Evolutionary conservation across 148 eudicot genomes (phyloP).

Genomic region (Diospyros lotus): DNA sequence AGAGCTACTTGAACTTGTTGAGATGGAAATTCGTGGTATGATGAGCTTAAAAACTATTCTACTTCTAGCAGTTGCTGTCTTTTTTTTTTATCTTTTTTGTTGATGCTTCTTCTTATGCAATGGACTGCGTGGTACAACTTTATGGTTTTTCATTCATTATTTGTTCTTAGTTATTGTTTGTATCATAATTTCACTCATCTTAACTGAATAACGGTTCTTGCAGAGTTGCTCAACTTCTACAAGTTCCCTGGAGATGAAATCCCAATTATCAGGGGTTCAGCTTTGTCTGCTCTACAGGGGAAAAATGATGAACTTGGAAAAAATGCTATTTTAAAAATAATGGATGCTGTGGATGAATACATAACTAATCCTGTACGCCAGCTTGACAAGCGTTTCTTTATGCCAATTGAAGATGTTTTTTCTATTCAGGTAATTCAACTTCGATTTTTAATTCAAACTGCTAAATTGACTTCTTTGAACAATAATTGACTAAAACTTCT

Average conservation of each 20-base stretch:
- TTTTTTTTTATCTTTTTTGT: neutral
- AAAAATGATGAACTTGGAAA: constrained; percentile 81
- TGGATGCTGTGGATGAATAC: constrained; percentile 94
- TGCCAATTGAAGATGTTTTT: constrained; percentile 94
- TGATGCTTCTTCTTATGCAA: neutral
- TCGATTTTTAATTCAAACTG: neutral
- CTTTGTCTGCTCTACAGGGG: constrained; percentile 86
- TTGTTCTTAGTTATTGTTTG: neutral
- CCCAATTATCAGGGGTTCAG: constrained; percentile 85
- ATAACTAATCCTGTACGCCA: constrained; percentile 79
- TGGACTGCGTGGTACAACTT: neutral
- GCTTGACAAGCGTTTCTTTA: constrained; percentile 85
- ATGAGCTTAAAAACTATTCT: neutral
- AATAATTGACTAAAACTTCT: neutral
- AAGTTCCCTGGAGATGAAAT: constrained; percentile 91
- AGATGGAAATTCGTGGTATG: constrained; percentile 79
- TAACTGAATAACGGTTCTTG: constrained; percentile 9
- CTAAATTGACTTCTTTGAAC: neutral
- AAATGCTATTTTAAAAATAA: constrained; percentile 73
- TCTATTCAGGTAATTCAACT: constrained; percentile 65
- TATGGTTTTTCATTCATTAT: constrained; percentile 15
- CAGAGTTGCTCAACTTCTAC: constrained; percentile 88
- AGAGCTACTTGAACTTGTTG: constrained; percentile 88
- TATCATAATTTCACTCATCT: neutral
- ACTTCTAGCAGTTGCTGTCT: neutral